These are phyloP conservation scores for Daldinia concentrica DNA, from an alignment of 495 filamentous ascomycete species.

Conservation along the genomic window DNA sequence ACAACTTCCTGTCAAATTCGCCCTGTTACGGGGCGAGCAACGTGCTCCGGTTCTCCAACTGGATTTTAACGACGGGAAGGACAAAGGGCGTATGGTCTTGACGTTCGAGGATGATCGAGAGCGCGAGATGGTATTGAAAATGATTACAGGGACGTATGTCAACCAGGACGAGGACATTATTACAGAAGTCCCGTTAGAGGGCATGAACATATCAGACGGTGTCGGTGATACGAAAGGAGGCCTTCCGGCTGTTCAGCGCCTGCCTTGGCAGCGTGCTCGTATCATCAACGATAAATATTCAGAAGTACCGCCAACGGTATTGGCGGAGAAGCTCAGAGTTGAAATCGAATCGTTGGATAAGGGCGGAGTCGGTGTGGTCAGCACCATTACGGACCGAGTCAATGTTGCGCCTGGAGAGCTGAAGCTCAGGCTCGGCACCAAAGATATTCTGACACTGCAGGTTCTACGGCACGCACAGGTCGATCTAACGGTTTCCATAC, in stretches of 20 bases:
- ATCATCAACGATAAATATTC: slow-evolving; percentile 66
- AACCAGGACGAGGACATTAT: slow-evolving; percentile 67
- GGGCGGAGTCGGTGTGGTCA: slow-evolving; percentile 57
- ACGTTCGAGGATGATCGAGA: slow-evolving; percentile 76
- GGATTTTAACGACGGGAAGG: slow-evolving; percentile 71
- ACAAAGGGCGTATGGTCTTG: slow-evolving; percentile 73
- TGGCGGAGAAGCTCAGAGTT: slow-evolving; percentile 75
- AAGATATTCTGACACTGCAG: slow-evolving; percentile 67
- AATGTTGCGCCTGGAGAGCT: slow-evolving; percentile 81
- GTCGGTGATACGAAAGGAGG: slow-evolving; percentile 52
- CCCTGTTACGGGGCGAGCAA: slow-evolving; percentile 72
- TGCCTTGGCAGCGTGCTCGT: slow-evolving; percentile 57
- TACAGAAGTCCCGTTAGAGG: slow-evolving; percentile 68
- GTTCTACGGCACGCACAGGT: slow-evolving; percentile 70
- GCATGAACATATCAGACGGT: slow-evolving; percentile 70
- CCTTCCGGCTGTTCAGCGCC: slow-evolving; percentile 55
- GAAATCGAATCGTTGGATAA: slow-evolving; percentile 66
- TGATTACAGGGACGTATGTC: slow-evolving; percentile 72
- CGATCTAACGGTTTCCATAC: slow-evolving; percentile 73
- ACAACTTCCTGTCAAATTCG: slow-evolving; percentile 73
- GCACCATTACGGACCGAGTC: slow-evolving; percentile 75
- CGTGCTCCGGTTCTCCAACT: slow-evolving; percentile 73
- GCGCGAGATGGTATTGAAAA: slow-evolving; percentile 69
- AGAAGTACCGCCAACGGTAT: slow-evolving; percentile 63
- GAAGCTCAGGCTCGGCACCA: slow-evolving; percentile 67